Evolutionary conservation across 768 basidiomycete species (phyloP).

Genomic region (Serendipita indica): DNA sequence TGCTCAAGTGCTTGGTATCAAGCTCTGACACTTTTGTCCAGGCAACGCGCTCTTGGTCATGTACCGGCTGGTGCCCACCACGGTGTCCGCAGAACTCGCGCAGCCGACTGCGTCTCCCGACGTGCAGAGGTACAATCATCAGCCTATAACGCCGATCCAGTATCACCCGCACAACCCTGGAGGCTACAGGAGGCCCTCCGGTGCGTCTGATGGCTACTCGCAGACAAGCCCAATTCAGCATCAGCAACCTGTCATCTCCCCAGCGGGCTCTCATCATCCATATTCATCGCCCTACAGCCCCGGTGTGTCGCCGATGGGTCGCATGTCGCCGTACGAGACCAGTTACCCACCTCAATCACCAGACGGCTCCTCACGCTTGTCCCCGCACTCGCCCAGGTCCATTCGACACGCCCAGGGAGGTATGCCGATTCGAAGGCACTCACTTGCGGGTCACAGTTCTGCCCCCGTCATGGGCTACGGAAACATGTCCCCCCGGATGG

Average conservation of each 20-base stretch:
- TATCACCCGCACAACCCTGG: neutral
- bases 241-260: neutral
- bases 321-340: neutral
- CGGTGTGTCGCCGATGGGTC: neutral
- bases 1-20: neutral
- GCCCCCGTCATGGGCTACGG: neutral
- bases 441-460: neutral
- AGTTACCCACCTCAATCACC: neutral
- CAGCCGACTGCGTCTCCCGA: neutral
- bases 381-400: neutral
- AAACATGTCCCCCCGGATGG: neutral
- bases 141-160: neutral
- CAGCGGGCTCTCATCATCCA: neutral
- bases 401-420: neutral
- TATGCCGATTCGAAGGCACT: slow-evolving; percentile 1
- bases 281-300: slow-evolving; percentile 1
- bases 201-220: neutral
- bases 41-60: neutral
- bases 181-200: neutral
- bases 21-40: neutral
- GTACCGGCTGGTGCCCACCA: neutral
- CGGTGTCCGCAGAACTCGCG: neutral
- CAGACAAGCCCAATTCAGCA: neutral
- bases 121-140: neutral
- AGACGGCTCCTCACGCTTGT: neutral